Evolutionary conservation across 2,329 filamentous ascomycete genomes (phyloP), one percentile per base, ranked within the genome.

Genomic region (Diaporthe batatas): DNA sequence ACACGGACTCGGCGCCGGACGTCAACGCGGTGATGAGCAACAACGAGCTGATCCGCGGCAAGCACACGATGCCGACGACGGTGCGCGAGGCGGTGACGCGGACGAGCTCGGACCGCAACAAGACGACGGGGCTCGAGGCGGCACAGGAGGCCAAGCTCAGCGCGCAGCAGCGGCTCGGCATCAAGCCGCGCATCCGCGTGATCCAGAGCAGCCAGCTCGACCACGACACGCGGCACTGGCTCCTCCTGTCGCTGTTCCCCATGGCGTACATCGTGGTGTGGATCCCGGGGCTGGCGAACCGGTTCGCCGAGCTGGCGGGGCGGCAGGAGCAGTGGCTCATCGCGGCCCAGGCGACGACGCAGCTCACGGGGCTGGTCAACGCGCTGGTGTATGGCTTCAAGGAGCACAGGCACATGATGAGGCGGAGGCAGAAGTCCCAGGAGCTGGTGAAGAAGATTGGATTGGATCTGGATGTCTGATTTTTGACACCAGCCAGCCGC

Each of bases 21-120:
- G 42, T 71, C 58, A 71, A 59, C 72, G 58, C 42, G 2, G 57
- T 36, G 32, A 73, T 71, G 72, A 32, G 23, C 49, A 70, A 73
- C 58, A 70, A 73, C 49, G 72, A 65, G 58, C 72, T 73, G 29
- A 57, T 73, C 58, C 67, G 72, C 58, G 72, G 72, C 18, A 73
- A 65, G 51, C 42, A 54, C 57, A 71, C 72, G 18, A 53, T 65
- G 53, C 72, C 72, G 1, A 29, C 47, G 14, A 71, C 42, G 6
- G 72, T 71, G 58, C 72, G 72, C 49, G 72, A 73, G 67, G 58
- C 72, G 0, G 58, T 71, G 39, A 65, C 67, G 4, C 14, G 58
- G 8, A 23, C 21, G 23, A 64, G n/a, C 23, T 73, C 67, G 32
- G 49, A 70, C 29, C 57, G 67, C 8, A 73, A 73, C 67, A 70